Evolutionary conservation across 2,329 filamentous ascomycete genomes (phyloP), one percentile per base, ranked within the genome.

Genomic region (Fusarium sp.): DNA sequence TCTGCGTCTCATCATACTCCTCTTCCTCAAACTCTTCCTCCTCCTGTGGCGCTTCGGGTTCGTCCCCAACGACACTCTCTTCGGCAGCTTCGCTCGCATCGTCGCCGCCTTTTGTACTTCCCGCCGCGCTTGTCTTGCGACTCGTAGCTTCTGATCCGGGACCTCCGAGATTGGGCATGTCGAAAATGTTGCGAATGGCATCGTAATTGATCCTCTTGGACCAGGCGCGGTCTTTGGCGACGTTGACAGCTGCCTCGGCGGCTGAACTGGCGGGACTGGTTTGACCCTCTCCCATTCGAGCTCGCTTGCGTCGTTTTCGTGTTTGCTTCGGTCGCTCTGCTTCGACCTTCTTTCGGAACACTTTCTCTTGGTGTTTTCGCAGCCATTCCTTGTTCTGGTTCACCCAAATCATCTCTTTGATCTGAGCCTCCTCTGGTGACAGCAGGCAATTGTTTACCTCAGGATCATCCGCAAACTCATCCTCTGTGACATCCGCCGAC

Each of bases 381-480:
- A 99, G 86, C 88, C 95, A 99, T 73, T 97, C 94, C 79, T 96
- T 94, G 81, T 99, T 98, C 78, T 95, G 91, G 65, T 95, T 95
- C 45, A 97, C 90, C 96, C 96, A 99, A 56, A 98, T 93, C 65
- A 90, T 90, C 80, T 98, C 95, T 80, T 98, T 98, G 77, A 94
- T 89, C 37, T 88, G 88, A 4, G 91, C 89, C 81, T 98, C 95
- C 6, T 89, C 88, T 2, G 91, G 88, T 0, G 87, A 88, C 8
- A 98, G 86, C 38, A 94, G 81, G 77, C 95, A 97, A 75, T 92
- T 92, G 64, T 87, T 84, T 8, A 99, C 94, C 80, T 99, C 96
- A 0, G 91, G 92, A 69, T 99, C 96, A 74, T 97, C 90, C 40
- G 91, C 93, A 76, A 98, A 98, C 77, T 98, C 95, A 62, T 92